Base-by-base conservation (phyloP, 306 rosid genomes). In the Casuarina cunninghamiana region DNA sequence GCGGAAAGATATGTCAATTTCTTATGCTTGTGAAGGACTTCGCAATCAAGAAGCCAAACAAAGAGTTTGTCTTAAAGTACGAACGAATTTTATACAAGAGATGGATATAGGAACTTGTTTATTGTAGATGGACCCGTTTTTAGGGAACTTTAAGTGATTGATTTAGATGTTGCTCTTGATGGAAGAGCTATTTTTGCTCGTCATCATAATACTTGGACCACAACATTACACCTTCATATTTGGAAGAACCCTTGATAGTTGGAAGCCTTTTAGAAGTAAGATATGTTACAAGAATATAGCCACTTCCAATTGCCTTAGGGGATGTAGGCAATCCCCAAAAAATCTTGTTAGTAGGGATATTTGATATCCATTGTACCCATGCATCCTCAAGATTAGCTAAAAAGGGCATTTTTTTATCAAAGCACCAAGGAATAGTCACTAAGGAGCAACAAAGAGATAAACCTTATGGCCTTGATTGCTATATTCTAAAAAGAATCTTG, bases 141-240 rank as follows among this genome's bases (percentile, higher is more conserved):
- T 26, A 26, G 32, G 32, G 32, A 26, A 26, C 32, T 26, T 26
- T 26, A 26, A 26, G 32, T 26, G 32, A 26, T 26, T 26, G 32
- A 26, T 26, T 26, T 26, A 26, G 32, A 26, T 26, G 32, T 26
- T 42, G 48, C 74, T 75, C 79, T 83, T 87, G 74, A 92, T 90
- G 77, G 91, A 77, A 78, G 90, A 74, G 76, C 90, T 83, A n/a
- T 92, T 87, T 32, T 81, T 80, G 48, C 82, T 81, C 62, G 45
- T 88, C 89, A 70, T 88, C 95, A 15, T 85, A 88, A 72, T 81
- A 87, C 85, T 88, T 90, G 9, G 95, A 90, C 95, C 95, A 92
- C 16, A 88, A 19, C 91, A 90, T 90, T 50, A 88, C 91, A 11
- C 97, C 95, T 58, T 89, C 93, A 72, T 90, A 90, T 73, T 90